These are phyloP conservation scores for Rhododendron kiyosumense DNA, from an alignment of 148 eudicot genomes.

Conservation along the genomic window DNA sequence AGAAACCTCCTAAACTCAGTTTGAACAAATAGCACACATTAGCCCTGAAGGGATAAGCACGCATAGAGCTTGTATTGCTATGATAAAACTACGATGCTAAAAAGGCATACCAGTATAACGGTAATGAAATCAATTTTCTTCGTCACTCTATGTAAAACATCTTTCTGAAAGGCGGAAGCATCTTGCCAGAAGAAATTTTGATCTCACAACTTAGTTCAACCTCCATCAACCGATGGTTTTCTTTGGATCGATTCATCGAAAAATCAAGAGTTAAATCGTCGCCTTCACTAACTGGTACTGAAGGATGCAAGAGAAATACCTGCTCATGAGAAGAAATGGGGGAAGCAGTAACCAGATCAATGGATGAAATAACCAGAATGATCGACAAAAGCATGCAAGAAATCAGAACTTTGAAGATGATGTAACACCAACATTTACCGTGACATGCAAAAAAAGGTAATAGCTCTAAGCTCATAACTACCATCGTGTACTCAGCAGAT, in stretches of 20 bases:
- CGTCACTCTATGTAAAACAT: slow-evolving; percentile 78
- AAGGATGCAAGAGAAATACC: slow-evolving; percentile 77
- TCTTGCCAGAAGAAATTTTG: slow-evolving; percentile 44
- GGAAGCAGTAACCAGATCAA: slow-evolving; percentile 1
- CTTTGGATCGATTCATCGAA: slow-evolving; percentile 69
- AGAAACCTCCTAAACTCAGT: not conserved
- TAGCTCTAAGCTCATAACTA: not conserved
- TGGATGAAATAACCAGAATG: not conserved
- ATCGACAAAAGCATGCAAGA: not conserved
- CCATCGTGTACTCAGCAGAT: not conserved
- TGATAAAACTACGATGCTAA: not conserved
- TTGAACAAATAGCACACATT: not conserved
- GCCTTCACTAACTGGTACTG: slow-evolving; percentile 34
- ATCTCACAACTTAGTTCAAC: slow-evolving; percentile 65
- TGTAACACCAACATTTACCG: not conserved
- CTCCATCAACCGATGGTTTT: slow-evolving; percentile 82
- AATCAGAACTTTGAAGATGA: not conserved
- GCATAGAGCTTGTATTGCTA: not conserved
- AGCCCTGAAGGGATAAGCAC: not conserved
- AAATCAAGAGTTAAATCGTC: slow-evolving; percentile 50
- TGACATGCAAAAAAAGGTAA: not conserved
- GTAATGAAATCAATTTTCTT: slow-evolving; percentile 10
- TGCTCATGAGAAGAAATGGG: slow-evolving; percentile 18
- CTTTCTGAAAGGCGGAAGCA: slow-evolving; percentile 40
- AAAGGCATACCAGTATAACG: slow-evolving; percentile 7